These are phyloP conservation scores for Torulaspora maleeae DNA, from an alignment of 805 yeast species.

Conservation along the genomic window DNA sequence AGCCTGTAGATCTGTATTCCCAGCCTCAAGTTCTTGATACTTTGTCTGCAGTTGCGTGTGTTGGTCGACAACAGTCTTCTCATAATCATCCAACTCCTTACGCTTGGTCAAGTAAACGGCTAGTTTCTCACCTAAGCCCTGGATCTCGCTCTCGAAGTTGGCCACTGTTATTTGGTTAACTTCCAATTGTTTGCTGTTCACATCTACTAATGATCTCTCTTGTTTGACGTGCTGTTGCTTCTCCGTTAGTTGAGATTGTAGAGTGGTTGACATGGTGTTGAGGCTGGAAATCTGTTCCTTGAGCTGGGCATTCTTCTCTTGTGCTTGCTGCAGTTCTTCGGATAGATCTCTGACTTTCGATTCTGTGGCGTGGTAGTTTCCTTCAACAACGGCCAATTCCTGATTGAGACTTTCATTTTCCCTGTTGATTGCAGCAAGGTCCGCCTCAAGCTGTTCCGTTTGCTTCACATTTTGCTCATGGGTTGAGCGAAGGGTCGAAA, in stretches of 20 bases:
- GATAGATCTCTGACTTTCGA: slow-evolving; percentile 58
- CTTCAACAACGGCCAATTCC: slow-evolving; percentile 72
- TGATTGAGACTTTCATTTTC: slow-evolving; percentile 69
- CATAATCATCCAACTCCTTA: slow-evolving; percentile 38
- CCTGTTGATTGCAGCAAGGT: slow-evolving; percentile 51
- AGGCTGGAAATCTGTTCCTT: slow-evolving; percentile 64
- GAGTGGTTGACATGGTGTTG: slow-evolving; percentile 60
- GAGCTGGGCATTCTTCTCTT: slow-evolving; percentile 56
- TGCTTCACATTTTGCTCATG: slow-evolving; percentile 77
- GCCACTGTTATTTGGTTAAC: slow-evolving; percentile 51
- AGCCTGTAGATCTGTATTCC: slow-evolving; percentile 35
- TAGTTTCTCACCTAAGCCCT: slow-evolving; percentile 32
- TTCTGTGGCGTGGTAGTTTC: slow-evolving; percentile 67
- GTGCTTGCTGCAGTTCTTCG: slow-evolving; percentile 57
- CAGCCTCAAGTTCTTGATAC: slow-evolving; percentile 34
- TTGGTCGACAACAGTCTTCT: slow-evolving; percentile 37
- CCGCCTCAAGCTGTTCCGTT: slow-evolving; percentile 65
- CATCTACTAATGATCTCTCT: slow-evolving; percentile 57
- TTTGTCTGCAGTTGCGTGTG: slow-evolving; percentile 34
- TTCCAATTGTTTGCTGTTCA: slow-evolving; percentile 65
- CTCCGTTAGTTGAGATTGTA: slow-evolving; percentile 52
- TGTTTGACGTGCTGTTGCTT: slow-evolving; percentile 53
- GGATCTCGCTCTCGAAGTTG: slow-evolving; percentile 42
- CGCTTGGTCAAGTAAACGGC: slow-evolving; percentile 27
- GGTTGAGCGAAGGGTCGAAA: slow-evolving; percentile 57